Evolutionary conservation across 106 monocot genomes (phyloP), one percentile per base, ranked within the genome.

Genomic region (Phalaenopsis equestris): DNA sequence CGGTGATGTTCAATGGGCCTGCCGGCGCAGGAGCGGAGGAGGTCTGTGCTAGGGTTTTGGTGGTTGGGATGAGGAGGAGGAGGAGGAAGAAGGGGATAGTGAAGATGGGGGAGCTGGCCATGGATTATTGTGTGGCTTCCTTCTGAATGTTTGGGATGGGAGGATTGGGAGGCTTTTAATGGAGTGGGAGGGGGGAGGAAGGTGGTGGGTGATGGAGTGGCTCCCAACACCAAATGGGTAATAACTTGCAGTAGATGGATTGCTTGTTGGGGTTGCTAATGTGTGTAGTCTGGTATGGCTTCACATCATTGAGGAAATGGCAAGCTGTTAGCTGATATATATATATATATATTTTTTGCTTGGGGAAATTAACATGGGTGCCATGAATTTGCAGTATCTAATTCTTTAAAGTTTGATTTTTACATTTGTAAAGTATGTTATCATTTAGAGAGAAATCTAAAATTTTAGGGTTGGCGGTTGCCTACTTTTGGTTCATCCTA

Each of bases 1-100:
- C 85, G 1, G 93, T 93, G 79, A 96, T 70, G 76, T 96, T 93
- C 18, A 77, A 36, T 57, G 90, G 87, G n/a, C 91, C 91, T 7
- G 86, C 55, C 0, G 95, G 86, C 21, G 83, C 81, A 9, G 96
- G 89, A 21, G 89, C 84, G 2, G 81, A 57, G 0, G 89, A 85
- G 0, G 85, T 38, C 80, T 90, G 92, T 1, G 90, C 86, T 15
- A n/a, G 21, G 42, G 61, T 56, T 72, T 41, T 15, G 18, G 70
- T 16, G 36, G 58, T 43, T 79, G 41, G 49, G 46, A 56, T 56
- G 37, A 85, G 65, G 56, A 79, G 52, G 14, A 52, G 14, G 76
- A 80, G 72, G 30, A 30, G 30, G 30, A 30, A 30, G 30, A 86
- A 30, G 38, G 88, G 38, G 68, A 81, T 47, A 65, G 41, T 41